Conservation (phyloP, 805 yeast genomes). For the Yamadazyma tumulicola region DNA sequence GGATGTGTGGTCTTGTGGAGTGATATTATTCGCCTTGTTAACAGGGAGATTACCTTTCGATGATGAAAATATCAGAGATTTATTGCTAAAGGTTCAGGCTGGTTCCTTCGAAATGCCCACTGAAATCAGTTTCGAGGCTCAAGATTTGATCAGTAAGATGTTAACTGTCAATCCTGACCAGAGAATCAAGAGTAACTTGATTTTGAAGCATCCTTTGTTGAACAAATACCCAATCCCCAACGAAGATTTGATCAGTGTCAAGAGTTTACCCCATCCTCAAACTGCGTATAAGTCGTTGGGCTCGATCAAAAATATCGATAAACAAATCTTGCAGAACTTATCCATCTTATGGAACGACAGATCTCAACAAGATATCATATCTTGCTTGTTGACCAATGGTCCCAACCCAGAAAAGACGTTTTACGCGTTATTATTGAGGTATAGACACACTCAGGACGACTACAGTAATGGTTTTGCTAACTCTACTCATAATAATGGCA, state of each 20-base stretch:
- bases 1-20: slow-evolving; percentile 89
- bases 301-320: slow-evolving; percentile 46
- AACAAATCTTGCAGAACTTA: slow-evolving; percentile 51
- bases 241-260: slow-evolving; percentile 42
- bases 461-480: slow-evolving; percentile 1
- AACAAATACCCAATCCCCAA: slow-evolving; percentile 47
- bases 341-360: slow-evolving; percentile 59
- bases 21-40: slow-evolving; percentile 70
- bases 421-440: slow-evolving; percentile 42
- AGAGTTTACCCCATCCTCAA: slow-evolving; percentile 52
- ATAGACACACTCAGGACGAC: slow-evolving; percentile 40
- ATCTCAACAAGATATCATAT: slow-evolving; percentile 36
- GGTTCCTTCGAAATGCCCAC: slow-evolving; percentile 74
- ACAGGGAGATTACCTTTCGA: slow-evolving; percentile 84
- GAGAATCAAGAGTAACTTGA: slow-evolving; percentile 66
- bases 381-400: slow-evolving; percentile 34
- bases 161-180: slow-evolving; percentile 66
- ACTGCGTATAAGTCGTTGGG: slow-evolving; percentile 51
- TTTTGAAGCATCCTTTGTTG: slow-evolving; percentile 57
- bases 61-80: slow-evolving; percentile 71
- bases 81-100: slow-evolving; percentile 70
- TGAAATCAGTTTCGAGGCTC: slow-evolving; percentile 60
- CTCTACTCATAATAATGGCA: slow-evolving; percentile 7
- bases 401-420: slow-evolving; percentile 45
- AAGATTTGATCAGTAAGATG: slow-evolving; percentile 62